Evolutionary conservation across 1,139 yeast species (phyloP), one percentile per base, ranked within the genome.

Genomic region (Magnusiomyces ingens): DNA sequence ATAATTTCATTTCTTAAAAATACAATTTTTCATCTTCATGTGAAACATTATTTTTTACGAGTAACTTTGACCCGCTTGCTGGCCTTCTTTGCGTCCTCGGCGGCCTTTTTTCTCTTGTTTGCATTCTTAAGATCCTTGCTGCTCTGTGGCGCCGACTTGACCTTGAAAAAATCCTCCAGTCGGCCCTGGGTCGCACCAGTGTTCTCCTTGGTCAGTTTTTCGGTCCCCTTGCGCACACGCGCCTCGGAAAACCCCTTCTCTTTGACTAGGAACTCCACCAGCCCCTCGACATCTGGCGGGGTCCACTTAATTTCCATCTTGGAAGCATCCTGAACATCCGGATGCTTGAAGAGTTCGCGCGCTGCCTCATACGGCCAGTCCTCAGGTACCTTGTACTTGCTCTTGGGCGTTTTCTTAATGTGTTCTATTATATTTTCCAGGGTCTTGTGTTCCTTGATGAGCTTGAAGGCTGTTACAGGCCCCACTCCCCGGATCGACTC

Each of bases 401-500:
- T 75, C 17, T 81, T 84, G 1, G 85, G 84, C 55, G 81, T 78
- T 51, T 74, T 74, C 45, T 78, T 72, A 45, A 90, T 80, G 60
- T 73, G 75, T 60, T 83, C 83, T 38, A 91, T 79, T 47, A 94
- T 81, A 49, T 82, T 82, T 57, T 91, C 98, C 52, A 93, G 75
- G 0, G 85, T 77, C 0, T 85, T 84, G 68, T 89, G 91, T 64
- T 93, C 96, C 66, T 84, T 85, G 60, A 93, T 88, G 58, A 93
- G 76, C 64, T 93, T 91, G 59, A 79, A 76, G 0, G 98, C 99
- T 1, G 96, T 91, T 1, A 86, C 93, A 0, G 98, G 98, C 3
- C 99, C 99, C 53, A 94, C 84, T 13, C 99, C 99, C 60, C 81
- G 81, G 55, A 94, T 91, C 1, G 96, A 87, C 60, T 93, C 98